Evolutionary conservation across 805 yeast species (phyloP), one percentile per base, ranked within the genome.

Genomic region (Wickerhamiella hasegawae): DNA sequence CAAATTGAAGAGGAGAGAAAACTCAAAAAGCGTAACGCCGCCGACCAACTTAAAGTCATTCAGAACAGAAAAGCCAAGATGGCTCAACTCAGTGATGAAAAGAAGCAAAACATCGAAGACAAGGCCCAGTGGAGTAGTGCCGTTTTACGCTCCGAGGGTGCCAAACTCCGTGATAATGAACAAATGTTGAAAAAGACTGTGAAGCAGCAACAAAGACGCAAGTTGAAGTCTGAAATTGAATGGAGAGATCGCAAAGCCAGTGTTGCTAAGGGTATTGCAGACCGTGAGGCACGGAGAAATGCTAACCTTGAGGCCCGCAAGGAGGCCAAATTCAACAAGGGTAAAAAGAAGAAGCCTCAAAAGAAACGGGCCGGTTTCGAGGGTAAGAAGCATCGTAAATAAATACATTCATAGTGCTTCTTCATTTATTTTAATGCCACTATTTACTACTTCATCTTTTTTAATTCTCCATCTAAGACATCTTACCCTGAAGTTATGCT

Each of bases 221-320:
- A 90, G 64, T 69, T 80, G 51, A 81, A 76, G 62, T 77, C 92
- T 39, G 94, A 83, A 49, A 62, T 72, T 34, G 94, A 87, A 57
- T 90, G 99, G 99, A 69, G 62, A 44, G 96, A 87, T 34, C 71
- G 99, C 45, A 76, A 80, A 53, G 79, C 76, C 47, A 68, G 68
- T 25, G 94, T 90, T 11, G 71, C 71, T 39, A 80, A 76, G 46
- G 74, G 76, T 26, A 75, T 79, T 35, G 67, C 73, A 32, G 80
- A 76, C 14, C 77, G 78, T 49, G 73, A 70, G 43, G 81, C 83
- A 62, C 78, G 90, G 65, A 73, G 97, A 57, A 94, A 85, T 49
- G 94, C 83, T 47, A 90, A 90, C 53, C 65, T 90, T 54, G 74
- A 76, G 53, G 73, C 81, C 32, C 73, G 95, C 59, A 76, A 69